A percentile compares a stretch with the other conserved stretches of the same genome.
phyloP scores from a whole-genome alignment of 805 yeast species.

The Cyberlindnera meyerae region DNA sequence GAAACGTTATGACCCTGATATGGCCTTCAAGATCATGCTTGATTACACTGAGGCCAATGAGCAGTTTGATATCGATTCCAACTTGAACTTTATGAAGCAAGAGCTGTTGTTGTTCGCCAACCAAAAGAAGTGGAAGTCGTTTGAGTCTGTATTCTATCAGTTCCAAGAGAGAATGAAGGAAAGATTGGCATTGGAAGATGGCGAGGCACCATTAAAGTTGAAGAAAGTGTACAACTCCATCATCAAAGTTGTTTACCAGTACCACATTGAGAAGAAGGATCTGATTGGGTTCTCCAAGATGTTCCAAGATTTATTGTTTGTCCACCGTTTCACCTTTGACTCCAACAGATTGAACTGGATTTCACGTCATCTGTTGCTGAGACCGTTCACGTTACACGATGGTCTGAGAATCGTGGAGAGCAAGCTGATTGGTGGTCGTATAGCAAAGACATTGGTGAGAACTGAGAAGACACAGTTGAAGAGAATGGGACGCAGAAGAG shows the following conservation, averaged over 20 bases:
- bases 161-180: conserved; percentile 20
- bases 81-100: conserved; percentile 27
- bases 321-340: conserved; percentile 26
- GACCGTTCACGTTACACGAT: conserved; percentile 25
- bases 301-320: conserved; percentile 22
- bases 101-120: conserved; percentile 29
- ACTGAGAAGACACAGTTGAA: conserved; percentile 10
- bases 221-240: conserved; percentile 23
- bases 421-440: conserved; percentile 34
- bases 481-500: conserved; percentile 11
- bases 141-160: conserved; percentile 23
- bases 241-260: conserved; percentile 11
- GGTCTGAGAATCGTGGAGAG: conserved; percentile 29
- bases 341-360: conserved; percentile 30
- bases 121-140: conserved; percentile 28
- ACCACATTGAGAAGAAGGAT: conserved; percentile 6
- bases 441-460: conserved; percentile 14
- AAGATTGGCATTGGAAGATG: conserved; percentile 10
- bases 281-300: conserved; percentile 7
- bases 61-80: conserved; percentile 19
- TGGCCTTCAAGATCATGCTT: conserved; percentile 30
- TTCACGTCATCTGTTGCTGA: conserved; percentile 24
- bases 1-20: conserved; percentile 27
- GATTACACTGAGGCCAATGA: conserved; percentile 28
- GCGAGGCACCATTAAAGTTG: conserved; percentile 19